phyloP scores from a whole-genome alignment of 805 yeast species.

The Teunomyces lycoperdinae region DNA sequence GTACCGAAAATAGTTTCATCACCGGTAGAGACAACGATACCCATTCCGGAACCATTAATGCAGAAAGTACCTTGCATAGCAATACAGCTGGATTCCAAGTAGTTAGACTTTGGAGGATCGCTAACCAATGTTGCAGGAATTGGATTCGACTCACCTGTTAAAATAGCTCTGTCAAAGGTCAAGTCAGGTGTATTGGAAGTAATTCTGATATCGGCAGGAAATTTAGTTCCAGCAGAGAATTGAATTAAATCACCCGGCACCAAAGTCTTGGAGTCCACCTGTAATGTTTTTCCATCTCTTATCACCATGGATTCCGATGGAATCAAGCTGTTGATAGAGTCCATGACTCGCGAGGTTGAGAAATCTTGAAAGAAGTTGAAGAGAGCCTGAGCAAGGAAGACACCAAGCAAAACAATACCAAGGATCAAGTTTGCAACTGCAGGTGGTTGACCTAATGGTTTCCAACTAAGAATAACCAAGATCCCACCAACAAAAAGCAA shows the following conservation, averaged over 20 bases:
- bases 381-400: constrained; percentile 40
- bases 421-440: constrained; percentile 41
- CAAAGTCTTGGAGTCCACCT: constrained; percentile 30
- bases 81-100: constrained; percentile 40
- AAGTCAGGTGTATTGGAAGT: constrained; percentile 34
- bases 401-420: constrained; percentile 39
- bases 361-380: constrained; percentile 48
- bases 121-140: constrained; percentile 24
- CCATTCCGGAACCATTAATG: constrained; percentile 42
- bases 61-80: constrained; percentile 48
- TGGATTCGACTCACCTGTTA: constrained; percentile 50
- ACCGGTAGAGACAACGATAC: constrained; percentile 44
- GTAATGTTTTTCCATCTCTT: constrained; percentile 29
- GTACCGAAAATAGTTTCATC: constrained; percentile 46
- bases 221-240: constrained; percentile 37
- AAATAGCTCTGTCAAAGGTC: constrained; percentile 44
- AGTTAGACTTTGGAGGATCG: constrained; percentile 33
- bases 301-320: constrained; percentile 36
- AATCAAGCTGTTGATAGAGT: constrained; percentile 42
- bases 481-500: constrained; percentile 42
- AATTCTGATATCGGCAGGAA: constrained; percentile 49
- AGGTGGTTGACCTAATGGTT: constrained; percentile 49
- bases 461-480: constrained; percentile 43
- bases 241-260: constrained; percentile 47
- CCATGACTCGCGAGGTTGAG: constrained; percentile 47